Conservation (phyloP, 257 asterid species). For the Solanum ossicruentum region DNA sequence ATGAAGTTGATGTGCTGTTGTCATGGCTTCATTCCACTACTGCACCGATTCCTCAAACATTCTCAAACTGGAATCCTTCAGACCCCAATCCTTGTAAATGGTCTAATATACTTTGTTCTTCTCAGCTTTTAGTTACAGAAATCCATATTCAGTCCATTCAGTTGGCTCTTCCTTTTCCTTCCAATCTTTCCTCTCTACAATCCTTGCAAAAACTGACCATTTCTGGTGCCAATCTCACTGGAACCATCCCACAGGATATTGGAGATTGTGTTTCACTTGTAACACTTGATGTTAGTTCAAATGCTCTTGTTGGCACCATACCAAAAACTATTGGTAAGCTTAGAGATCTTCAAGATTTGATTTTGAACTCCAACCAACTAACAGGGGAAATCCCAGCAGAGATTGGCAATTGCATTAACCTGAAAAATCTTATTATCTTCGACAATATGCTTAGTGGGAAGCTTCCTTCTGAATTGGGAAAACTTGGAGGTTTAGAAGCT, state of each 20-base stretch:
- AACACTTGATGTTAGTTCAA: conserved; percentile 45
- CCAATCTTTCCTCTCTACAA: conserved; percentile 39
- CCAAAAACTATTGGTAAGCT: conserved; percentile 42
- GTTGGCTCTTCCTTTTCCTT: conserved; percentile 39
- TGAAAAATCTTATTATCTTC: conserved; percentile 31
- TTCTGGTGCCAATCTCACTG: conserved; percentile 62
- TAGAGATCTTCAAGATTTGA: conserved; percentile 32
- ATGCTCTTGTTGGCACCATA: conserved; percentile 36
- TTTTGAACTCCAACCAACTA: conserved; percentile 39
- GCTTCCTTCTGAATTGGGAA: conserved; percentile 41
- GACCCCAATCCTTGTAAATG: conserved; percentile 56
- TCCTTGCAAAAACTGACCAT: conserved; percentile 37
- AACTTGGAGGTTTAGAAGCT: conserved; percentile 25
- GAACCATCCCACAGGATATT: conserved; percentile 43
- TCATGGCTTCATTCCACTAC: conserved; percentile 50
- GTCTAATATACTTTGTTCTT: conserved; percentile 43
- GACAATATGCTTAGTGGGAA: conserved; percentile 55
- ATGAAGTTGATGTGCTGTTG: conserved; percentile 32
- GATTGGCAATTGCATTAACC: conserved; percentile 28
- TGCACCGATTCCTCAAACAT: conserved; percentile 22
- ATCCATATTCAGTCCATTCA: conserved; percentile 31
- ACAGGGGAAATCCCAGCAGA: conserved; percentile 46
- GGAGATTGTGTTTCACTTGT: conserved; percentile 35
- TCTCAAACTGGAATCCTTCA: conserved; percentile 41
- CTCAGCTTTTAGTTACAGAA: conserved; percentile 22